phyloP scores from a whole-genome alignment of 768 basidiomycete genomes.

The Tricholoma bakamatsutake region DNA sequence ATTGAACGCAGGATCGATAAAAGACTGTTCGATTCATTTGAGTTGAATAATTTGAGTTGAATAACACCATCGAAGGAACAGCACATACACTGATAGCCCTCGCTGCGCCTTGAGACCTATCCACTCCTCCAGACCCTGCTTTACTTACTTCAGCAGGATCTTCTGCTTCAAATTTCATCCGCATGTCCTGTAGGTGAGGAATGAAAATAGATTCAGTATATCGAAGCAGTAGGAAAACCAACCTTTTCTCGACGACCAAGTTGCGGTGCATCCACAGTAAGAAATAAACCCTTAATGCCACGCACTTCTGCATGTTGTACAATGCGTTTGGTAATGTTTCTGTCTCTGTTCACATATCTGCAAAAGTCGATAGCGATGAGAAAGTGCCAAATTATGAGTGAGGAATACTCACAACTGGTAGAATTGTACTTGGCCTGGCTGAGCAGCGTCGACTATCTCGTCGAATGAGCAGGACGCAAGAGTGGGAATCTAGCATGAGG shows the following conservation, averaged over 20 bases:
- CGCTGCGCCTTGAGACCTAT: constrained; percentile 88
- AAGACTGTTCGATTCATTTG: constrained; percentile 47
- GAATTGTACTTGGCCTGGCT: constrained; percentile 76
- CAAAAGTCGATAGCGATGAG: neutral
- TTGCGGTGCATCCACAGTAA: constrained; percentile 97
- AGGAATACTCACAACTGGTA: constrained; percentile 61
- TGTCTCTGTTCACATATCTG: constrained; percentile 90
- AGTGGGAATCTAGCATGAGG: constrained; percentile 72
- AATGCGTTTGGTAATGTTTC: constrained; percentile 75
- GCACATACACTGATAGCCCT: constrained; percentile 79
- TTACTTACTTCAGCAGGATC: constrained; percentile 53
- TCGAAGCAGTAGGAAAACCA: neutral
- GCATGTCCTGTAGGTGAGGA: constrained; percentile 62
- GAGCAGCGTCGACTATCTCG: constrained; percentile 85
- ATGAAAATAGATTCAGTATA: neutral
- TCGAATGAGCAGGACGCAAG: constrained; percentile 95
- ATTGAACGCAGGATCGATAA: constrained; percentile 87
- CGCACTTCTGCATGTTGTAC: constrained; percentile 88
- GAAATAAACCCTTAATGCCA: constrained; percentile 91
- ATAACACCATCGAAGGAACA: neutral
- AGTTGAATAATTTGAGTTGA: neutral
- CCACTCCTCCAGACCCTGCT: constrained; percentile 50
- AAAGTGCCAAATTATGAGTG: neutral
- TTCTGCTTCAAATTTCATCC: constrained; percentile 89
- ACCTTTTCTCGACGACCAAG: constrained; percentile 89